Evolutionary conservation across 2,329 filamentous ascomycete genomes (phyloP).

Genomic region (Pyrenochaeta sp.): DNA sequence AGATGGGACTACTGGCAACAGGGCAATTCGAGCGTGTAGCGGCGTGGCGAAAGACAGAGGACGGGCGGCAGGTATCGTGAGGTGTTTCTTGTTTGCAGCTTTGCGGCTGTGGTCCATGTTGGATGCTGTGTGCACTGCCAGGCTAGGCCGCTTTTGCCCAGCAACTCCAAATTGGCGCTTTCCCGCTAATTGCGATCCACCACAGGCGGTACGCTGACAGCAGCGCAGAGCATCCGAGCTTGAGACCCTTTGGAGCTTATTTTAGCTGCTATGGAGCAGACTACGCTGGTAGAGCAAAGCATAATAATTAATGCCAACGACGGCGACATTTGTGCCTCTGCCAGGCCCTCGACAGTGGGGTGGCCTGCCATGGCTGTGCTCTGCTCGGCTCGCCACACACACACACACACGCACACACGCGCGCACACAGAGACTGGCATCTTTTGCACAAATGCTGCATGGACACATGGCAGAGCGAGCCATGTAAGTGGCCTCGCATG

Average conservation of each 20-base stretch:
- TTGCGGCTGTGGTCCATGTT: not conserved
- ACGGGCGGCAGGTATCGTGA: conserved; percentile 11
- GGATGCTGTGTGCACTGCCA: not conserved
- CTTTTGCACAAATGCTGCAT: not conserved
- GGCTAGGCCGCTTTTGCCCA: not conserved
- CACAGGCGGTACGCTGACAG: not conserved
- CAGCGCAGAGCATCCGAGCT: not conserved
- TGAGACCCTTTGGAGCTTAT: not conserved
- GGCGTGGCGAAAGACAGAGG: conserved; percentile 3
- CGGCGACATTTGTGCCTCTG: not conserved
- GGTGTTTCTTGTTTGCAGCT: conserved; percentile 1
- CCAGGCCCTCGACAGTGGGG: too few relatives aligned
- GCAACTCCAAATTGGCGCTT: not conserved
- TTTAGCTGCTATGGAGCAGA: not conserved
- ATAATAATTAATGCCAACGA: too few relatives aligned
- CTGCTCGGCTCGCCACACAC: not conserved
- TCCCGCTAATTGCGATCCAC: conserved; percentile 1
- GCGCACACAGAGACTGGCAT: too few relatives aligned
- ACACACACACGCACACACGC: too few relatives aligned
- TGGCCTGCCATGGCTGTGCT: not conserved
- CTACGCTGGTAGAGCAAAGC: not conserved
- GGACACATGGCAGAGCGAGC: not conserved
- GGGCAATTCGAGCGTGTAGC: conserved; percentile 6
- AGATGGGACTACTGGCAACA: conserved; percentile 1
- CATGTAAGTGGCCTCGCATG: not conserved